These are phyloP conservation scores for Coemansia sp. DNA, from an alignment of 192 early-diverging fungal species.

Conservation along the genomic window DNA sequence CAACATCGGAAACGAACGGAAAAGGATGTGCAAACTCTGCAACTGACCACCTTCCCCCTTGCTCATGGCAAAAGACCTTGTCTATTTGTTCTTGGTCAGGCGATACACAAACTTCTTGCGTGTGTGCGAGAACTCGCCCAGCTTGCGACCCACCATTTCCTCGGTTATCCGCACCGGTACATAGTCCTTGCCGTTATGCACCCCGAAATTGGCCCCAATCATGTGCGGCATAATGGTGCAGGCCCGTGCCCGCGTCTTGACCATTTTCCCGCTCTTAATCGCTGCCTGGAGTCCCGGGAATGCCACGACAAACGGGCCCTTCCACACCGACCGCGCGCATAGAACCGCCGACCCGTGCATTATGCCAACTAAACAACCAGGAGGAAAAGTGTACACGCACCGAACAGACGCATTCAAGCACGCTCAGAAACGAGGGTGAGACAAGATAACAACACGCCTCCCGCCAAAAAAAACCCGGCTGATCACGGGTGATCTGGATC, in stretches of 20 bases:
- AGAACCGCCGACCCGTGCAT: conserved; percentile 22
- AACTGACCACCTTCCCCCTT: neutral
- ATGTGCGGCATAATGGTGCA: conserved; percentile 88
- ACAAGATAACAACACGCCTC: neutral
- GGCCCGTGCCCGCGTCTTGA: conserved; percentile 70
- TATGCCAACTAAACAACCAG: too few relatives aligned
- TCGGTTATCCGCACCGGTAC: conserved; percentile 76
- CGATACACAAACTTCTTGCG: conserved; percentile 77
- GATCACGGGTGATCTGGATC: neutral
- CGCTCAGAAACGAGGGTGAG: neutral
- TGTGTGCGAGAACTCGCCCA: conserved; percentile 92
- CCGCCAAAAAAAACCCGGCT: neutral
- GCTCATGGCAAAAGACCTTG: neutral
- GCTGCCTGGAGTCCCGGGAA: conserved; percentile 58
- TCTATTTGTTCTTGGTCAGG: conserved; percentile 69
- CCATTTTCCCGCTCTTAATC: conserved; percentile 55
- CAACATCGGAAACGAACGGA: too few relatives aligned
- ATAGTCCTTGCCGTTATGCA: conserved; percentile 93
- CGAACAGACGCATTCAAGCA: too few relatives aligned
- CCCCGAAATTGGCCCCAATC: conserved; percentile 80
- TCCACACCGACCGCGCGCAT: conserved; percentile 62
- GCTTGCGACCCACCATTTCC: conserved; percentile 90
- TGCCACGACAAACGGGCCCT: conserved; percentile 52
- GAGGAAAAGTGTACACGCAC: too few relatives aligned
- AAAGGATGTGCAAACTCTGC: too few relatives aligned